These are phyloP conservation scores for Lactarius trivialis DNA, from an alignment of 768 basidiomycete genomes.

Conservation along the genomic window DNA sequence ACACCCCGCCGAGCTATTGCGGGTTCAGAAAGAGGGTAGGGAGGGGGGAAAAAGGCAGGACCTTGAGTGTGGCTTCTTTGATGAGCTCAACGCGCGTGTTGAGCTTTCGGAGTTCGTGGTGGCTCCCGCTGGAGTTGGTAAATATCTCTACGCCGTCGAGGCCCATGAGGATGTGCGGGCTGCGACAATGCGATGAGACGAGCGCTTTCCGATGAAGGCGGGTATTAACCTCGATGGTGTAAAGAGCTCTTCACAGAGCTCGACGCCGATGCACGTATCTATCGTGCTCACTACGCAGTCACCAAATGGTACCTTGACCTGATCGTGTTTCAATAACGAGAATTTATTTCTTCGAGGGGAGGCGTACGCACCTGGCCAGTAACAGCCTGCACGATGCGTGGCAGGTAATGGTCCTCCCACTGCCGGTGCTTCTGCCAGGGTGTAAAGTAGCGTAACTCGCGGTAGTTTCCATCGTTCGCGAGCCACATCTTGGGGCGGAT, in stretches of 20 bases:
- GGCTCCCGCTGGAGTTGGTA: conserved; percentile 96
- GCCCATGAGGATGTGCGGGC: conserved; percentile 97
- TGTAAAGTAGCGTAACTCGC: conserved; percentile 76
- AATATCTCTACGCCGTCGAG: conserved; percentile 98
- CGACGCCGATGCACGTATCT: conserved; percentile 95
- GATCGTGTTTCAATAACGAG: background rate
- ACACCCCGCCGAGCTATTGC: conserved; percentile 84
- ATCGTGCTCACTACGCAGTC: conserved; percentile 89
- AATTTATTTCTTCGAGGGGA: too few relatives aligned
- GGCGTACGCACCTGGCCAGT: conserved; percentile 67
- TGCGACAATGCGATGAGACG: conserved; percentile 29
- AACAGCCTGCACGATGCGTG: conserved; percentile 79
- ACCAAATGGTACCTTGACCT: conserved; percentile 91
- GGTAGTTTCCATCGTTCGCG: conserved; percentile 97
- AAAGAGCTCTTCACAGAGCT: conserved; percentile 96
- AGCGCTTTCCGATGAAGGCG: background rate
- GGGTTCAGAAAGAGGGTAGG: background rate
- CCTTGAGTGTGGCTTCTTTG: conserved; percentile 95
- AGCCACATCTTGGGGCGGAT: conserved; percentile 99
- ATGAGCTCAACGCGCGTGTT: conserved; percentile 88
- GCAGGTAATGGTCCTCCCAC: conserved; percentile 88
- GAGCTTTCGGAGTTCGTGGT: conserved; percentile 97
- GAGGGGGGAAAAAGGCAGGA: conserved; percentile 25
- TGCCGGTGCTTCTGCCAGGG: conserved; percentile 89
- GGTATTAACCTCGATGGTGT: conserved; percentile 77